These are phyloP conservation scores for Austroboletus novae-zelandiae DNA, from an alignment of 1,284 basidiomycete species.

Conservation along the genomic window DNA sequence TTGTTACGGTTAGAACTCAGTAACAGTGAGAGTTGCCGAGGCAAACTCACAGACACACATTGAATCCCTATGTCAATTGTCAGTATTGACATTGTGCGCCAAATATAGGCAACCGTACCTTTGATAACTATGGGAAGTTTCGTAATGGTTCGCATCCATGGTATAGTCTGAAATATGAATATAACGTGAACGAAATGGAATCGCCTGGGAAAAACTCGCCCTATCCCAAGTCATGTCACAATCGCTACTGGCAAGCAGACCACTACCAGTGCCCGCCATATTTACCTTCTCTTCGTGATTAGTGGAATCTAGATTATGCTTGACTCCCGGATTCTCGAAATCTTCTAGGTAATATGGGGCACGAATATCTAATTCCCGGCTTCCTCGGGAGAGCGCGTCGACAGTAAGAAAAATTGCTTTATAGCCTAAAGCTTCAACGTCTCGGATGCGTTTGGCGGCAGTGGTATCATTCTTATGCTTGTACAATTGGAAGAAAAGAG, in stretches of 20 bases:
- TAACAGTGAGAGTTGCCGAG: not conserved
- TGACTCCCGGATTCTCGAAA: slow-evolving; percentile 42
- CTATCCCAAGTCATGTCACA: slow-evolving; percentile 72
- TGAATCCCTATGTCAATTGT: slow-evolving; percentile 52
- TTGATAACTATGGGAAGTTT: slow-evolving; percentile 83
- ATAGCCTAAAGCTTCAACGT: slow-evolving; percentile 72
- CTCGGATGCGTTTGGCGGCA: slow-evolving; percentile 70
- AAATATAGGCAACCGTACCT: slow-evolving; percentile 41
- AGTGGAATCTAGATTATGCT: slow-evolving; percentile 23
- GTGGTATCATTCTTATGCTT: slow-evolving; percentile 72
- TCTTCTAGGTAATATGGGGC: slow-evolving; percentile 63
- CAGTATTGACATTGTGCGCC: slow-evolving; percentile 2
- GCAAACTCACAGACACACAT: slow-evolving; percentile 60
- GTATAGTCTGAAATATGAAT: slow-evolving; percentile 53
- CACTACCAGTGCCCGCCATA: slow-evolving; percentile 64
- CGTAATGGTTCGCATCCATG: slow-evolving; percentile 75
- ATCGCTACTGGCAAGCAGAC: slow-evolving; percentile 61
- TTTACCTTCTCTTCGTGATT: slow-evolving; percentile 37
- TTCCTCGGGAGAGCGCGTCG: slow-evolving; percentile 84
- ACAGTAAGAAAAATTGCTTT: slow-evolving; percentile 91
- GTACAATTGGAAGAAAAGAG: slow-evolving; percentile 86
- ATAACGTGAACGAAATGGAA: slow-evolving; percentile 5
- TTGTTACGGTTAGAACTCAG: slow-evolving; percentile 26
- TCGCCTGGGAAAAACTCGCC: slow-evolving; percentile 32
- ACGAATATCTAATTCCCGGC: slow-evolving; percentile 78